Base-by-base conservation (phyloP, 192 early-diverging fungal species). In the Entomortierella lignicola region DNA sequence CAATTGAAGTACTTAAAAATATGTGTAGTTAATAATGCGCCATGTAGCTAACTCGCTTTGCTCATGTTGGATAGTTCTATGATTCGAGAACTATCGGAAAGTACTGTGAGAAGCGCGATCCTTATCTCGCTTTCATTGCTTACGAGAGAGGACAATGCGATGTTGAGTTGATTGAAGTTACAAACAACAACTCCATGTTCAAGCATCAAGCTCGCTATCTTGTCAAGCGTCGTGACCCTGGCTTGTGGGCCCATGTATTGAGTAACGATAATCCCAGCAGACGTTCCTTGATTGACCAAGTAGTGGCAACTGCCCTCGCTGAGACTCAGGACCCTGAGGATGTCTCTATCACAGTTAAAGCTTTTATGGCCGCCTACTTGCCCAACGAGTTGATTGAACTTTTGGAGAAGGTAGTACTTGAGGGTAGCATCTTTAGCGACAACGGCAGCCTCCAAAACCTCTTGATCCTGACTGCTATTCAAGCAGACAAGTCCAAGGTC, bases 101-200 rank as follows among this genome's bases (percentile, higher is more conserved):
- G 61, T 98, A 98, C 88, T 98, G 98, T 87, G 98, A 98, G 83
- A 98, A 97, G 87, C 92, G 96, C 52, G 98, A 99, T 73, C 98
- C 98, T 25, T 93, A 94, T 69, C 88, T 99, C 30, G 98, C 98
- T 12, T 98, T 88, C 62, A 92, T 99, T 63, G 93, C 94, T 41
- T 99, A 98, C 84, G 89, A 96, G 70, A 91, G 94, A 56, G 98
- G 98, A 30, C 92, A 94, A 71, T 98, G 98, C 77, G 98, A 99
- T 72, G 84, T 90, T 66, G 97, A 98, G 81, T 84, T 99, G 54
- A 88, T 99, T 69, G 89, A 93, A n/a, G 91, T 99, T 68, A 98
- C 98, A 39, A 98, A 94, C 87, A 95, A 98, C 57, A 98, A 99
- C 82, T 88, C 92, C 37, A 98, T 99, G 97, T 99, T 98, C 85